Percentiles rank a stretch among this genome's conserved stretches.
These are phyloP conservation scores for Mycena amicta DNA, from an alignment of 768 basidiomycete genomes.

Conservation along the genomic window DNA sequence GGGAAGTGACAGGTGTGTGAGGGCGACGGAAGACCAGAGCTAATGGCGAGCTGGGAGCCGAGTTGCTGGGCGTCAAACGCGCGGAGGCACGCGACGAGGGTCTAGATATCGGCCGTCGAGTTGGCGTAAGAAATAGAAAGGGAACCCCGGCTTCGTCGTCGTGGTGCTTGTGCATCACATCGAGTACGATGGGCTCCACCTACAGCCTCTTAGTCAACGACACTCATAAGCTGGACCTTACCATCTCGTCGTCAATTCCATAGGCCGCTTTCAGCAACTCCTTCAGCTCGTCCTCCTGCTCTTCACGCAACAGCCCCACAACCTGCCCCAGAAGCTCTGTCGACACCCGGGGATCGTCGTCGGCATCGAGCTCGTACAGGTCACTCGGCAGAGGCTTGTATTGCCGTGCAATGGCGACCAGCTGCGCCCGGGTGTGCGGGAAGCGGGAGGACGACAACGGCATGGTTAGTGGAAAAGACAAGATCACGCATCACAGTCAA, in stretches of 20 bases:
- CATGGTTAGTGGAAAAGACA: background rate
- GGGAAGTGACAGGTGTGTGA: conserved; percentile 78
- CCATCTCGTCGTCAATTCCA: conserved; percentile 69
- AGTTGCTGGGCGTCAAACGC: conserved; percentile 75
- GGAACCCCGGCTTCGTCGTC: conserved; percentile 85
- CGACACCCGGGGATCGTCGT: conserved; percentile 59
- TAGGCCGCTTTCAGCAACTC: conserved; percentile 68
- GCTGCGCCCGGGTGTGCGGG: conserved; percentile 83
- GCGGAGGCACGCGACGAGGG: conserved; percentile 80
- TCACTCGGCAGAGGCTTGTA: conserved; percentile 57
- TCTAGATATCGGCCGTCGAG: conserved; percentile 75
- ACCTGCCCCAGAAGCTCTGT: conserved; percentile 70
- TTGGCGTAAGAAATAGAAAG: conserved; percentile 81
- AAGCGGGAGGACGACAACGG: conserved; percentile 45
- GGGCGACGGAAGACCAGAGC: conserved; percentile 74
- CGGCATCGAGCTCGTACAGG: conserved; percentile 57
- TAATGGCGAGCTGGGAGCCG: conserved; percentile 78
- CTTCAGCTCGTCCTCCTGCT: conserved; percentile 89
- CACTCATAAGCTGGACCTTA: conserved; percentile 38
- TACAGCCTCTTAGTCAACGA: conserved; percentile 30
- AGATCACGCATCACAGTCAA: background rate
- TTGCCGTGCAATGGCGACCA: conserved; percentile 72
- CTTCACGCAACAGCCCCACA: conserved; percentile 70
- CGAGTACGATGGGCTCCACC: conserved; percentile 88
- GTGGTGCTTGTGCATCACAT: conserved; percentile 93